Evolutionary conservation across 2,329 filamentous ascomycete genomes (phyloP), one percentile per base, ranked within the genome.

Genomic region (Penicillium sp.): DNA sequence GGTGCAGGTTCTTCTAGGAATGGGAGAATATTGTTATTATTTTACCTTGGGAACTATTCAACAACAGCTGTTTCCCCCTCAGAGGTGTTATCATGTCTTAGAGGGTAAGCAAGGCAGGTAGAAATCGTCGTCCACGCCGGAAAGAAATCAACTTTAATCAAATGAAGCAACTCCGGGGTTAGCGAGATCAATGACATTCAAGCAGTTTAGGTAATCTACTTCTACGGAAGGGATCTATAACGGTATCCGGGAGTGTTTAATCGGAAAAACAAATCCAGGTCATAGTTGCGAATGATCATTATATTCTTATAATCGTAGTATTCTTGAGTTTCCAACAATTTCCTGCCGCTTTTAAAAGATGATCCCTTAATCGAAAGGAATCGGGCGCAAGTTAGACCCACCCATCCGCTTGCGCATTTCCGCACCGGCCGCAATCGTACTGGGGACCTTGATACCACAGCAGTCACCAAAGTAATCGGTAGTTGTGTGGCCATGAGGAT

Each of bases 401-500:
- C 84, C 86, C 69, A 83, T 84, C 58, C 84, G 84, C 82, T 96
- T 98, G 82, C 86, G 89, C 84, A 91, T 89, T 80, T 97, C 94
- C 69, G 93, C 89, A 15, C 92, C 92, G 0, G 95, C 96, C 30
- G 93, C 96, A 60, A 98, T 85, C 57, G 92, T 94, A 74, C 93
- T 97, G 0, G 95, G 96, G 17, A 99, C 95, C 71, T 96, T 94
- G 78, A 99, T 99, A 28, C 95, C 95, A 75, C 95, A 99, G 78
- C 95, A 99, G 77, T 99, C 95, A 5, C 94, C 94, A 91, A 95
- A 99, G 49, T 83, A 84, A 58, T 82, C 79, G 4, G 73, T 72
- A 51, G 77, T 74, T 24, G 87, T 87, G 59, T 86, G 85, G 55
- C 89, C 86, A 78, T 95, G 90, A 64, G 89, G 85, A 78, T 93